Conservation (phyloP, 768 basidiomycete species). For the Lepiota venenata region DNA sequence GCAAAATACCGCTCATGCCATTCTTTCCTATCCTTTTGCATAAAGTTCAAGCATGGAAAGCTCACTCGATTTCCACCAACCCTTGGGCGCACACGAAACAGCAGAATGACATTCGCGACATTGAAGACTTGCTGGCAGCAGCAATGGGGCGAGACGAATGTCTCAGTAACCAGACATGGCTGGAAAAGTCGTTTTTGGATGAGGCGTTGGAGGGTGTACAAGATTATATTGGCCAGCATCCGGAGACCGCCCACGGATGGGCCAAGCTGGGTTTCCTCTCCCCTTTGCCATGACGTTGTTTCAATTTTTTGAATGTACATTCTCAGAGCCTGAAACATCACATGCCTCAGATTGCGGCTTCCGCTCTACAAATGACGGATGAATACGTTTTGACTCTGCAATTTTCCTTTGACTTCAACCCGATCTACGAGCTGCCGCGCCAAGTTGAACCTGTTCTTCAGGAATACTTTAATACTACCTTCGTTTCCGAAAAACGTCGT, state of each 20-base stretch:
- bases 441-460: conserved; percentile 24
- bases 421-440: conserved; percentile 17
- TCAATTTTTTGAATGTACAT: too few relatives aligned
- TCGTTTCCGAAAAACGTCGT: conserved; percentile 48
- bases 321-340: too few relatives aligned
- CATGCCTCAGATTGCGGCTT: too few relatives aligned
- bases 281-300: too few relatives aligned
- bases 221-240: conserved; percentile 3
- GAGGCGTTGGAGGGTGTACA: conserved; percentile 11
- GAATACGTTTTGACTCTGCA: conserved; percentile 20
- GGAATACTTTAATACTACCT: conserved; percentile 56
- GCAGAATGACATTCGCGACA: conserved; percentile 13
- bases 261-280: background rate
- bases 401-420: conserved; percentile 18
- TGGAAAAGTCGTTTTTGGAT: conserved; percentile 15
- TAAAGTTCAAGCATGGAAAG: conserved; percentile 25
- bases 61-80: conserved; percentile 8
- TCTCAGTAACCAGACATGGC: conserved; percentile 8
- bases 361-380: conserved; percentile 22
- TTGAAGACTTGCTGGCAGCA: conserved; percentile 13
- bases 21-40: conserved; percentile 32
- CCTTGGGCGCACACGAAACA: conserved; percentile 4
- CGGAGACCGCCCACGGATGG: background rate
- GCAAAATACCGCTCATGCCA: conserved; percentile 13
- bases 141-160: background rate